Conservation (phyloP, 2,329 filamentous ascomycete genomes). For the Lasiodiplodia theobromae region DNA sequence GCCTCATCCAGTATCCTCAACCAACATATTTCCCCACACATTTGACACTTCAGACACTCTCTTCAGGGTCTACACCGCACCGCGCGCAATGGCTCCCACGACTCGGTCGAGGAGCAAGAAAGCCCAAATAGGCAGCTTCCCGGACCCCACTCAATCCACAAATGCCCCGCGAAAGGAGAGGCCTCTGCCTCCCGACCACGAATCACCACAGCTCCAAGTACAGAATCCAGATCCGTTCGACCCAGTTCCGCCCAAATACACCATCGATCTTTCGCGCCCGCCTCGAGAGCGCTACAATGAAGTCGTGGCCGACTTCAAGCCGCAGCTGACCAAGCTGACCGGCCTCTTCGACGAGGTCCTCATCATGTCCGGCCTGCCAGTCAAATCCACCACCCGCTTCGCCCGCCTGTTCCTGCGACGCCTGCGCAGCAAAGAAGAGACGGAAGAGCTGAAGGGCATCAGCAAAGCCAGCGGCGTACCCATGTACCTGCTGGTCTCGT, state of each 20-base stretch:
- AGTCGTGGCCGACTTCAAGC: slow-evolving; percentile 56
- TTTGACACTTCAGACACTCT: no score
- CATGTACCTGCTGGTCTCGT: slow-evolving; percentile 66
- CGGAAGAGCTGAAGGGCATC: slow-evolving; percentile 67
- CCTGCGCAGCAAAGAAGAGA: slow-evolving; percentile 64
- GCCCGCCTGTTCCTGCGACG: slow-evolving; percentile 58
- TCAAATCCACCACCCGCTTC: slow-evolving; percentile 38
- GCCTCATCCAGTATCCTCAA: neutral
- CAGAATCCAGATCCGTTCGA: neutral
- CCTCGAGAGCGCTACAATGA: slow-evolving; percentile 60
- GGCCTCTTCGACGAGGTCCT: slow-evolving; percentile 61
- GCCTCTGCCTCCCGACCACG: neutral
- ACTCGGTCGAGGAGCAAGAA: slow-evolving; percentile 26
- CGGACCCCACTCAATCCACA: neutral
- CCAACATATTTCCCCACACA: neutral
- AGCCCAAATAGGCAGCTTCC: slow-evolving; percentile 16
- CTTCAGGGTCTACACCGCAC: no score
- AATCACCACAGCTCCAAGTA: neutral
- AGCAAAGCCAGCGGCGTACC: slow-evolving; percentile 58
- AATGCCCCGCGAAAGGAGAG: neutral
- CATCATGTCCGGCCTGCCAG: slow-evolving; percentile 32
- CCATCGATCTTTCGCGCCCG: slow-evolving; percentile 63
- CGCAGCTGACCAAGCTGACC: slow-evolving; percentile 53
- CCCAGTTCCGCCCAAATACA: slow-evolving; percentile 48
- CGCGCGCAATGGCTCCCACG: slow-evolving; percentile 11